phyloP scores from a whole-genome alignment of 306 rosid genomes.

The Luffa aegyptiaca region DNA sequence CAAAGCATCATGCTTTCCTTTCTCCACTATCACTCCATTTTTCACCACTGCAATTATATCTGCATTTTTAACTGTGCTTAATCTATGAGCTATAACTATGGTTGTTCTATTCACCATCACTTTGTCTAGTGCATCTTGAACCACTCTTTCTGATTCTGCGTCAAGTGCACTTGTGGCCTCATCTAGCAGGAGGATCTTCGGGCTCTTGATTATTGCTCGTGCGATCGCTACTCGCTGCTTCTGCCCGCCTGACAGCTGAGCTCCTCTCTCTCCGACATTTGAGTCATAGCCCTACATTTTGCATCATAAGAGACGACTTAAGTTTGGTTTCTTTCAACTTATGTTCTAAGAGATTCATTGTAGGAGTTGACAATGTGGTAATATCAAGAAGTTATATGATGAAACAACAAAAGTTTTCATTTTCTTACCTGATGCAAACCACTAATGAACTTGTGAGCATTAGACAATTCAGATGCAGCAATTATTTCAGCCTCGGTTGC shows the following conservation, averaged over 20 bases:
- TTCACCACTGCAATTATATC: constrained; percentile 59
- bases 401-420: not conserved
- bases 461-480: constrained; percentile 57
- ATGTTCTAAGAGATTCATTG: not conserved
- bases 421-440: constrained; percentile 44
- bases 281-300: constrained; percentile 60
- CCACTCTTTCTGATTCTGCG: constrained; percentile 64
- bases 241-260: constrained; percentile 71
- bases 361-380: not conserved
- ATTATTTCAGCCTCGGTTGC: constrained; percentile 56
- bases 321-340: not conserved
- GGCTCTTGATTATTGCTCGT: constrained; percentile 55
- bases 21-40: constrained; percentile 55
- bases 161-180: constrained; percentile 86
- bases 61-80: constrained; percentile 52
- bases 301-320: not conserved
- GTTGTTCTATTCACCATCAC: constrained; percentile 55
- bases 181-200: constrained; percentile 52
- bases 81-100: constrained; percentile 56
- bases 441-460: constrained; percentile 69
- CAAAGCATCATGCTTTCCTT: constrained; percentile 57
- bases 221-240: constrained; percentile 77
- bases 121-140: constrained; percentile 60
- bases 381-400: not conserved
- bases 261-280: constrained; percentile 56